These are phyloP conservation scores for Lunularia cruciata DNA, from an alignment of 225 moss, liverwort and hornwort genomes.

Conservation along the genomic window DNA sequence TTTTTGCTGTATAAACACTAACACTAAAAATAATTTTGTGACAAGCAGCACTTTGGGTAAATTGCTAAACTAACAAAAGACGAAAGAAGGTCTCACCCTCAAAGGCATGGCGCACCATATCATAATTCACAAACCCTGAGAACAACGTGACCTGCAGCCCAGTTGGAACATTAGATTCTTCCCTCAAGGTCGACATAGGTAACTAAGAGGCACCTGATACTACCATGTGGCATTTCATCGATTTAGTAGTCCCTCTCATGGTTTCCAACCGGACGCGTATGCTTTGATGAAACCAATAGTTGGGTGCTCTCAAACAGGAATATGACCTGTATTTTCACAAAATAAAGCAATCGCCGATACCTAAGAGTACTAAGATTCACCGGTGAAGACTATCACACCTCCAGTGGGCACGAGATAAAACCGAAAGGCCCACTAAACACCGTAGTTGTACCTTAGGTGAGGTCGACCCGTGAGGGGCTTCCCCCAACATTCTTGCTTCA, in stretches of 20 bases:
- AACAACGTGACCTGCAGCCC: constrained; percentile 71
- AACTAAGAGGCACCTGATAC: too few species aligned
- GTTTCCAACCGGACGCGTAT: too few species aligned
- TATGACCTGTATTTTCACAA: too few species aligned
- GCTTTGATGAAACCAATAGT: too few species aligned
- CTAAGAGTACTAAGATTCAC: background rate
- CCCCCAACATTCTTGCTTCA: constrained; percentile 53
- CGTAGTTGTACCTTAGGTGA: constrained; percentile 50
- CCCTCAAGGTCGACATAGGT: background rate
- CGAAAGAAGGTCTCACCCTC: constrained; percentile 27
- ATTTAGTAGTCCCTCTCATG: too few species aligned
- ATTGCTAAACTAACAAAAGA: too few species aligned
- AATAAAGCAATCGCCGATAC: background rate
- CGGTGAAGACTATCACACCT: background rate
- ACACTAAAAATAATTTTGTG: too few species aligned
- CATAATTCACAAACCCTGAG: constrained; percentile 96
- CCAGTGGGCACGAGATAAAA: background rate
- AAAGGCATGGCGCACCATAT: constrained; percentile 82
- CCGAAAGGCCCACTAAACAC: background rate
- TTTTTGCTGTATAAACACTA: too few species aligned
- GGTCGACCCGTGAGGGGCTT: constrained; percentile 47
- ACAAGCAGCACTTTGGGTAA: too few species aligned
- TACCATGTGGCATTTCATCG: too few species aligned
- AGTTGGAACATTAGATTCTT: background rate
- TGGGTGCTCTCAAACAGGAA: too few species aligned